Percentiles rank a stretch among this genome's conserved stretches.
Evolutionary conservation across 768 basidiomycete genomes (phyloP).

Genomic region (Mycena indigotica): DNA sequence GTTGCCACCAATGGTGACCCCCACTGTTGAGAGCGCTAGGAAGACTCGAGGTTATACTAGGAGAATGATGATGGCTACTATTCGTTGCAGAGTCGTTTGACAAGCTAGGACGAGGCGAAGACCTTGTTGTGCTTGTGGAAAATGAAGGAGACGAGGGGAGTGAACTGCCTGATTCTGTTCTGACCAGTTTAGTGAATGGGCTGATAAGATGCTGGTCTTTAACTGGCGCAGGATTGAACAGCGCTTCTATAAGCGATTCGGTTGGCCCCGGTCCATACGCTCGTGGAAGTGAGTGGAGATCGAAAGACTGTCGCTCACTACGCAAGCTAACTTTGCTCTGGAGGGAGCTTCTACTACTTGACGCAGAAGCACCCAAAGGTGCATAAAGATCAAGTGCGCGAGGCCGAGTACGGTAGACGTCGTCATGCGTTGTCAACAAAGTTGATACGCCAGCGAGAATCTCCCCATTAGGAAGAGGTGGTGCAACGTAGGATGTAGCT

Average conservation of each 20-base stretch:
- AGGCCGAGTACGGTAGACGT: constrained; percentile 54
- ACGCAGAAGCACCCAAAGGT: neutral
- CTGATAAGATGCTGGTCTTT: constrained; percentile 39
- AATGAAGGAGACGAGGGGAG: constrained; percentile 1
- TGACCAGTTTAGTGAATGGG: constrained; percentile 40
- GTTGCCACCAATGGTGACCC: constrained; percentile 17
- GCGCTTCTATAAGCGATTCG: constrained; percentile 72
- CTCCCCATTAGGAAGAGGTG: constrained; percentile 71
- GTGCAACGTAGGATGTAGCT: constrained; percentile 49
- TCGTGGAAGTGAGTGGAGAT: constrained; percentile 36
- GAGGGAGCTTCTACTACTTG: neutral
- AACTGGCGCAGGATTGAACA: constrained; percentile 73
- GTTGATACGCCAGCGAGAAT: constrained; percentile 69
- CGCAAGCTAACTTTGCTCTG: neutral
- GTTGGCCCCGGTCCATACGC: constrained; percentile 66
- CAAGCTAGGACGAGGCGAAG: constrained; percentile 12
- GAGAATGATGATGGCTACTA: constrained; percentile 1
- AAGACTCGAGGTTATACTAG: constrained; percentile 9
- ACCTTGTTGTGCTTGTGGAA: neutral
- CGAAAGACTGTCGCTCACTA: neutral
- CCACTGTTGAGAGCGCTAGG: constrained; percentile 2
- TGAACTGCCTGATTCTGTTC: constrained; percentile 5
- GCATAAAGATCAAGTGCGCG: constrained; percentile 50
- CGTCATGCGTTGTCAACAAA: constrained; percentile 45
- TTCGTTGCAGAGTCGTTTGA: neutral